phyloP scores from a whole-genome alignment of 2,329 filamentous ascomycete genomes.

The Hypoxylon sp. region DNA sequence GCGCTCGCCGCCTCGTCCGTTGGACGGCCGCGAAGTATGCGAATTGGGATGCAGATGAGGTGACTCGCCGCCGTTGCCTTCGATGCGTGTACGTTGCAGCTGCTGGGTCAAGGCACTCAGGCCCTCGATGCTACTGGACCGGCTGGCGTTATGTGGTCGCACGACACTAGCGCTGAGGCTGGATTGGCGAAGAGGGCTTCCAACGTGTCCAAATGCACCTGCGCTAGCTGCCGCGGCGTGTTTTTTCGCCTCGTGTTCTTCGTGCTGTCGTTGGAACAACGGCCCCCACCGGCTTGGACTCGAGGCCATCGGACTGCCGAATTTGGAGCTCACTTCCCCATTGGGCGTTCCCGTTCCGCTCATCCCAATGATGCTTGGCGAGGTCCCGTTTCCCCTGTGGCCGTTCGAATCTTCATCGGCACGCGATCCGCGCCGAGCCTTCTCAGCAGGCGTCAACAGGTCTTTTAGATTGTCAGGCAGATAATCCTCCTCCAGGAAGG shows the following conservation, averaged over 20 bases:
- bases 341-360: conserved; percentile 57
- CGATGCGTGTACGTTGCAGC: conserved; percentile 70
- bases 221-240: conserved; percentile 59
- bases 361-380: conserved; percentile 52
- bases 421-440: conserved; percentile 72
- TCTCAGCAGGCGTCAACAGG: conserved; percentile 74
- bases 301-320: conserved; percentile 70
- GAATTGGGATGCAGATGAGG: conserved; percentile 65
- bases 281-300: conserved; percentile 73
- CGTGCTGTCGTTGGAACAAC: conserved; percentile 70
- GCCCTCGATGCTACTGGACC: conserved; percentile 61
- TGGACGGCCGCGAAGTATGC: conserved; percentile 57
- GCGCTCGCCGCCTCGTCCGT: conserved; percentile 63
- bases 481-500: conserved; percentile 86
- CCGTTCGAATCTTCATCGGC: conserved; percentile 64
- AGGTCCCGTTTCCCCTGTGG: conserved; percentile 52
- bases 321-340: conserved; percentile 65
- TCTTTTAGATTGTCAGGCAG: conserved; percentile 79
- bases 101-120: conserved; percentile 72
- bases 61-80: conserved; percentile 57
- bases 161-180: conserved; percentile 68
- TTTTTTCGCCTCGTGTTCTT: conserved; percentile 66
- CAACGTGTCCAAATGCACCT: conserved; percentile 73
- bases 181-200: conserved; percentile 74
- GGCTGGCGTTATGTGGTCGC: conserved; percentile 57